A percentile compares a stretch with the other conserved stretches of the same genome.
Evolutionary conservation across 1,284 basidiomycete genomes (phyloP).

Genomic region (Porodaedalea pini): DNA sequence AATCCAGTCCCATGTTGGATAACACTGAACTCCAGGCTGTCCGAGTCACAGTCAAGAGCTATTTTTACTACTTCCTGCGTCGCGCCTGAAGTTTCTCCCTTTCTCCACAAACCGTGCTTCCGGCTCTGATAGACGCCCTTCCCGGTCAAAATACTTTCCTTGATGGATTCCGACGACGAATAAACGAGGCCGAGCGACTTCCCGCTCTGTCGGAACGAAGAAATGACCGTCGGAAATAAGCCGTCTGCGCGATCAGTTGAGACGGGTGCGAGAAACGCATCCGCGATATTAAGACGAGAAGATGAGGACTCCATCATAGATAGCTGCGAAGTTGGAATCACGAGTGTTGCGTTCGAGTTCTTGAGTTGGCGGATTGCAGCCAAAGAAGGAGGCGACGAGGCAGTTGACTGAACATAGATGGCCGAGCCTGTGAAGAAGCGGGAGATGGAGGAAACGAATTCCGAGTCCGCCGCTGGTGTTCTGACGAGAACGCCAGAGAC

Average conservation of each 20-base stretch:
- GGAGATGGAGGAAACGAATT: slow-evolving; percentile 70
- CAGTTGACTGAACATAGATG: slow-evolving; percentile 59
- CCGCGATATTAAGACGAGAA: slow-evolving; percentile 70
- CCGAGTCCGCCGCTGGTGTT: slow-evolving; percentile 58
- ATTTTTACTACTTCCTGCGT: slow-evolving; percentile 87
- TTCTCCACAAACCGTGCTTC: slow-evolving; percentile 95
- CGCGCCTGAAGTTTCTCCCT: slow-evolving; percentile 94
- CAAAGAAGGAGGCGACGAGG: slow-evolving; percentile 43
- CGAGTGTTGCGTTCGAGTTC: slow-evolving; percentile 60
- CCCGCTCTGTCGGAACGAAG: slow-evolving; percentile 67
- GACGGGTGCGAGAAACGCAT: slow-evolving; percentile 82
- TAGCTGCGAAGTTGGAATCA: slow-evolving; percentile 72
- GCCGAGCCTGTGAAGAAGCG: slow-evolving; percentile 65
- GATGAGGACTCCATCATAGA: slow-evolving; percentile 53
- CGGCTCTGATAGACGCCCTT: slow-evolving; percentile 96
- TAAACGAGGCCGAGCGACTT: slow-evolving; percentile 92
- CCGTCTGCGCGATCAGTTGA: slow-evolving; percentile 89
- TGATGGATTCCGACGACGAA: slow-evolving; percentile 88
- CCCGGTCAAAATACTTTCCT: slow-evolving; percentile 84
- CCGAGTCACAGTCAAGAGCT: slow-evolving; percentile 88
- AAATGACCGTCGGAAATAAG: slow-evolving; percentile 89
- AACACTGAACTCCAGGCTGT: slow-evolving; percentile 90
- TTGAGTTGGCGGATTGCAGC: slow-evolving; percentile 55
- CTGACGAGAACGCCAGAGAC: slow-evolving; percentile 79
- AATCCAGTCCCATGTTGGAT: slow-evolving; percentile 90